phyloP scores from a whole-genome alignment of 495 filamentous ascomycete species.

The Aspergillus funiculosus region DNA sequence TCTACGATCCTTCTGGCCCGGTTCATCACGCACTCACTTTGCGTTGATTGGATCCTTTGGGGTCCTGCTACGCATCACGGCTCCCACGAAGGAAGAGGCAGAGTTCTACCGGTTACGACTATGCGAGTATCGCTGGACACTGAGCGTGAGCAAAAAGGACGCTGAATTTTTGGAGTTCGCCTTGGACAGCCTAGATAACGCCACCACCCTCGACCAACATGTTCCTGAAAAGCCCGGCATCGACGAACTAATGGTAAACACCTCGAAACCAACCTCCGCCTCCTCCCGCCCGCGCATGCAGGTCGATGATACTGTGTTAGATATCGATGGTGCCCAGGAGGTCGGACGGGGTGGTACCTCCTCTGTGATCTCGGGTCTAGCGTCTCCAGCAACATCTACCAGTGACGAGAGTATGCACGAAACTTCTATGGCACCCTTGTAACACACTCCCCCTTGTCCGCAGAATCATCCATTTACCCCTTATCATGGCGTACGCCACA shows the following conservation, averaged over 20 bases:
- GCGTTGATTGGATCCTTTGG: conserved; percentile 52
- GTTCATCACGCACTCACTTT: conserved; percentile 49
- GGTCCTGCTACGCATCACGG: conserved; percentile 75
- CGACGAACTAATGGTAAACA: conserved; percentile 44
- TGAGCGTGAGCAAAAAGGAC: conserved; percentile 75
- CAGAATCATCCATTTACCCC: conserved; percentile 6
- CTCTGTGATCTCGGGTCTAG: conserved; percentile 29
- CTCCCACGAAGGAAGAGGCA: conserved; percentile 80
- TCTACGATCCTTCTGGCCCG: conserved; percentile 53
- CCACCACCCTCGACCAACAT: conserved; percentile 40
- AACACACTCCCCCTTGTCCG: conserved; percentile 7
- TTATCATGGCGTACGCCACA: no score
- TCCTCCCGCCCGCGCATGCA: conserved; percentile 7
- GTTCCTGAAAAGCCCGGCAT: conserved; percentile 46
- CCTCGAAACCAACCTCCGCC: conserved; percentile 25
- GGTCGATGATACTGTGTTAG: conserved; percentile 20
- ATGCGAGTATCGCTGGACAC: conserved; percentile 89
- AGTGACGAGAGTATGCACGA: conserved; percentile 24
- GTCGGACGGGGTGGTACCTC: conserved; percentile 21
- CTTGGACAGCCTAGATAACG: conserved; percentile 44
- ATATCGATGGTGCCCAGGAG: conserved; percentile 10
- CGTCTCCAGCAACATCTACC: conserved; percentile 30
- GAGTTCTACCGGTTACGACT: conserved; percentile 89
- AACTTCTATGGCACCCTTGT: conserved; percentile 14
- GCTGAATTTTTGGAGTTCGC: conserved; percentile 61